Conservation (phyloP, 164 flowering plant genomes). For the Liquidambar formosana region DNA sequence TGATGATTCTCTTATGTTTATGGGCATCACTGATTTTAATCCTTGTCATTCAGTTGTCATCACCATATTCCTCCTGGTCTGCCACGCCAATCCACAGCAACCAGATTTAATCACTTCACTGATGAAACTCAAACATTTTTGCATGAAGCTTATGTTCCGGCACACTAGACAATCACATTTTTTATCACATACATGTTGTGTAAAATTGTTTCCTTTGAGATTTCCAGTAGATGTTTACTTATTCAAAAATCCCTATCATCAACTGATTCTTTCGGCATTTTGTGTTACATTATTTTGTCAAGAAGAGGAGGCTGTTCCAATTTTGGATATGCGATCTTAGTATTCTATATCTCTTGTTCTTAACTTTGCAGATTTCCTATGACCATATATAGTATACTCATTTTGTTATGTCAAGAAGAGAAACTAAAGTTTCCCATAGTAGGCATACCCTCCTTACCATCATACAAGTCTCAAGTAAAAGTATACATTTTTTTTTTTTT, state of each 20-base stretch:
- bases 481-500: too few relatives aligned
- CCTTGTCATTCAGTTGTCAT: background rate
- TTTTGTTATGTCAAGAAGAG: too few relatives aligned
- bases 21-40: background rate
- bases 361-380: too few relatives aligned
- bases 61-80: background rate
- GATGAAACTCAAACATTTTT: background rate
- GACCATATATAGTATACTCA: too few relatives aligned
- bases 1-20: conserved; percentile 25
- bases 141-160: background rate
- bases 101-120: background rate
- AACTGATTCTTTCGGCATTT: background rate
- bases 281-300: background rate
- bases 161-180: background rate
- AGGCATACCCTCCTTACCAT: too few relatives aligned
- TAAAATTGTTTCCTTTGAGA: background rate
- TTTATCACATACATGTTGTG: background rate
- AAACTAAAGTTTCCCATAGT: too few relatives aligned
- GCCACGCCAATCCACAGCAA: background rate
- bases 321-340: too few relatives aligned
- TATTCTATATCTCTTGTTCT: too few relatives aligned
- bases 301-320: too few relatives aligned
- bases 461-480: too few relatives aligned
- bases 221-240: too few relatives aligned
- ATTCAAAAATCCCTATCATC: too few relatives aligned